Evolutionary conservation across 768 basidiomycete genomes (phyloP), one percentile per base, ranked within the genome.

Genomic region (Leccinum subgranulosum): DNA sequence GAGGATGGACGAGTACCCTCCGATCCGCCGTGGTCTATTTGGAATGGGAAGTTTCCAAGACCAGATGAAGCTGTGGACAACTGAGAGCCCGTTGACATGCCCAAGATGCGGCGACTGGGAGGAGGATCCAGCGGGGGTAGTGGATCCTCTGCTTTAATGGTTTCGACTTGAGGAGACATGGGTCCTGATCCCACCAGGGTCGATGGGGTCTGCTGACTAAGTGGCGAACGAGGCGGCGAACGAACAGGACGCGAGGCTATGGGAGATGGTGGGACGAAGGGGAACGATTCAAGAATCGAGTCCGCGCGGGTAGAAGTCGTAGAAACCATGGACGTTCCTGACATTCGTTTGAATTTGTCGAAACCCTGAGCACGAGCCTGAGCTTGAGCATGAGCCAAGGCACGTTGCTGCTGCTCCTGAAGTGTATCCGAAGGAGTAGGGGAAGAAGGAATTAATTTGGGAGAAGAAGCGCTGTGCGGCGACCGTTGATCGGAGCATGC

Each of bases 201-300:
- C 23, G 51, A 28, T 8, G 64, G 56, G 10, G 51, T 11, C 23
- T 87, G 85, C 69, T 87, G 83, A 27, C 74, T 78, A 19, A 88
- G 75, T 8, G 90, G 89, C 10, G 90, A 91, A 56, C 84, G 84
- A 36, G 87, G 87, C 6, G 88, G 88, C 3, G 88, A 85, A 59
- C 89, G 79, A 64, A 85, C 75, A 10, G 90, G 90, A 53, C 87
- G 79, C 62, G 89, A 84, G n/a, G 90, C 91, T 58, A 93, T 92
- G 6, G 92, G 92, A 8, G 90, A 92, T 1, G 92, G 92, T 23
- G 92, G 92, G 9, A 94, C 90, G 69, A 94, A 92, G 34, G 89
- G 90, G 79, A 94, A 94, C 14, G 84, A 86, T 71, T 92, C 91
- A 27, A 93, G 79, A 62, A 93, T 90, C 3, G 90, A 92, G 67